A percentile compares a stretch with the other conserved stretches of the same genome.
These are phyloP conservation scores for Colletotrichum trifolii DNA, from an alignment of 2,329 filamentous ascomycete genomes.

Conservation along the genomic window DNA sequence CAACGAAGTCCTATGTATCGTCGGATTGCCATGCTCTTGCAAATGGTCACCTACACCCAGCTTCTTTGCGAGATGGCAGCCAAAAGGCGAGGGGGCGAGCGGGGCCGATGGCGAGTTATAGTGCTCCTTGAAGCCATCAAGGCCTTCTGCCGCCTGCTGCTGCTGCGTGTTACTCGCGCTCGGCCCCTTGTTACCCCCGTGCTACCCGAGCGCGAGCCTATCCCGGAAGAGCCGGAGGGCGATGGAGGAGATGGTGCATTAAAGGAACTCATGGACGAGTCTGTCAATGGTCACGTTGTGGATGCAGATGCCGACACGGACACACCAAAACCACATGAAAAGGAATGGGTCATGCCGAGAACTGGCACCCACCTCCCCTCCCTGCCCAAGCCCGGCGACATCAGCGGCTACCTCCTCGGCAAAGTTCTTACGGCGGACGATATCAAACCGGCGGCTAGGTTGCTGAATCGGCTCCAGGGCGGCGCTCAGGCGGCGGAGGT, in stretches of 20 bases:
- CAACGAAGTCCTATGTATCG: slow-evolving; percentile 77
- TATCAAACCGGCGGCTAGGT: slow-evolving; percentile 88
- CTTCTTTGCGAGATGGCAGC: slow-evolving; percentile 98
- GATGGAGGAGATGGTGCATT: slow-evolving; percentile 51
- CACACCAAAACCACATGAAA: slow-evolving; percentile 56
- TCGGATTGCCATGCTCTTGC: slow-evolving; percentile 82
- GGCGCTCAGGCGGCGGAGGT: slow-evolving; percentile 82
- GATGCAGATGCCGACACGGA: slow-evolving; percentile 64
- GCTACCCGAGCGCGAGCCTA: slow-evolving; percentile 85
- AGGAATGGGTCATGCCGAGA: slow-evolving; percentile 91
- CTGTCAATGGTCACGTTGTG: slow-evolving; percentile 71
- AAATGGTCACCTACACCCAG: slow-evolving; percentile 94
- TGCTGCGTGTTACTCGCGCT: slow-evolving; percentile 85
- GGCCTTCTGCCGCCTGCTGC: slow-evolving; percentile 82
- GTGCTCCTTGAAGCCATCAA: slow-evolving; percentile 88
- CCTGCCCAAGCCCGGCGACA: slow-evolving; percentile 83
- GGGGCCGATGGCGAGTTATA: slow-evolving; percentile 85
- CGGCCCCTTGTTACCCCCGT: slow-evolving; percentile 85
- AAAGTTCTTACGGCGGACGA: slow-evolving; percentile 96
- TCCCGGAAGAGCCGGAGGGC: slow-evolving; percentile 67
- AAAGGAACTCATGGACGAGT: slow-evolving; percentile 56
- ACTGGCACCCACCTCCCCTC: slow-evolving; percentile 88
- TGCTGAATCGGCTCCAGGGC: slow-evolving; percentile 86
- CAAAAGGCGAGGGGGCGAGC: slow-evolving; percentile 84
- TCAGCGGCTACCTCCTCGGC: slow-evolving; percentile 86